Evolutionary conservation across 768 basidiomycete species (phyloP).

Genomic region (Leccinum longicurvipes): DNA sequence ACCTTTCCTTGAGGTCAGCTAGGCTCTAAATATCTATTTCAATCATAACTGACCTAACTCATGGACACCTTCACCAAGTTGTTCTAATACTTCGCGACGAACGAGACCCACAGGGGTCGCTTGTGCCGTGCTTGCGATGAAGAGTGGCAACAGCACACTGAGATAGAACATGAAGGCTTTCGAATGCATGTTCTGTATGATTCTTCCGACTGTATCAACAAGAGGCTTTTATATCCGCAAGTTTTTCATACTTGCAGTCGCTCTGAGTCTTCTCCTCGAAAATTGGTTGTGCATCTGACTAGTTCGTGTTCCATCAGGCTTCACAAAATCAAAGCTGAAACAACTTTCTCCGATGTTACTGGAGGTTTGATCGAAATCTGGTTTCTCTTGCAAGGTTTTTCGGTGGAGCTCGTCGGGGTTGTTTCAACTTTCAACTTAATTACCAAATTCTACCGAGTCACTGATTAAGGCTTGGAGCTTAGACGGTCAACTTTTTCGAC

Average conservation of each 20-base stretch:
- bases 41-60: background rate
- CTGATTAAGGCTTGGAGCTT: too few relatives aligned
- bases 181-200: background rate
- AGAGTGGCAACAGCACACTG: background rate
- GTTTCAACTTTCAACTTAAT: background rate
- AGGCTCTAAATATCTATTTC: background rate
- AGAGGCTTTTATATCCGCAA: background rate
- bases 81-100: background rate
- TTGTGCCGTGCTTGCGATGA: background rate
- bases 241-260: too few relatives aligned
- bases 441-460: background rate
- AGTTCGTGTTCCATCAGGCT: background rate
- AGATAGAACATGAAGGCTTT: background rate
- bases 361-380: background rate
- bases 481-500: too few relatives aligned
- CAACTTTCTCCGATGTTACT: background rate
- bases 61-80: background rate
- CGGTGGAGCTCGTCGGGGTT: background rate
- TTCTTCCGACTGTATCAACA: background rate
- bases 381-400: background rate
- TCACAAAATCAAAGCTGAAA: background rate
- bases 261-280: background rate
- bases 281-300: background rate
- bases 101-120: background rate
- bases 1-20: background rate